These are phyloP conservation scores for Helotiales sp. DNA, from an alignment of 2,329 filamentous ascomycete species.

Conservation along the genomic window DNA sequence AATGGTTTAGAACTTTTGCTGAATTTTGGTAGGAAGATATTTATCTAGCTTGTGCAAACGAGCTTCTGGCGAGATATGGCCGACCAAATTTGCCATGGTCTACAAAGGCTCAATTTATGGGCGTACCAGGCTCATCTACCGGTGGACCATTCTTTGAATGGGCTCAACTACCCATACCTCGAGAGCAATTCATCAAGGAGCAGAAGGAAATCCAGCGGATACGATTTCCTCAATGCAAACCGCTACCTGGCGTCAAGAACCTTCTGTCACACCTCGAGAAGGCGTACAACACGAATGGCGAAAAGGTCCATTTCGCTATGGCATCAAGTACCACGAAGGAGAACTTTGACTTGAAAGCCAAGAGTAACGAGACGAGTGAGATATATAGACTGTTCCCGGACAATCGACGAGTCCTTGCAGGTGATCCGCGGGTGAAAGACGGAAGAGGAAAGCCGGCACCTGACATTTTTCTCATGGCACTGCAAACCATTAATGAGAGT, in stretches of 20 bases:
- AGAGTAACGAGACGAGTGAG: slow-evolving; percentile 54
- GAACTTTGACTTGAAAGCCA: slow-evolving; percentile 45
- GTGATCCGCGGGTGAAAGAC: slow-evolving; percentile 75
- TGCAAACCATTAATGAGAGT: slow-evolving; percentile 80
- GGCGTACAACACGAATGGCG: slow-evolving; percentile 41
- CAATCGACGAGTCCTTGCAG: slow-evolving; percentile 76
- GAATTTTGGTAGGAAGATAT: slow-evolving; percentile 64
- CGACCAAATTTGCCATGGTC: slow-evolving; percentile 80
- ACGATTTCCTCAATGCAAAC: slow-evolving; percentile 72
- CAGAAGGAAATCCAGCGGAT: slow-evolving; percentile 66
- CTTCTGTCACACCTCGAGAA: slow-evolving; percentile 64
- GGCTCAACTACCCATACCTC: slow-evolving; percentile 79
- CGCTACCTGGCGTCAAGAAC: slow-evolving; percentile 76
- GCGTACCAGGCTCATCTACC: slow-evolving; percentile 45
- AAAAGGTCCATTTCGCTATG: slow-evolving; percentile 74
- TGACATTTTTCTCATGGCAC: slow-evolving; percentile 90
- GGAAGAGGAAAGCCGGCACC: slow-evolving; percentile 90
- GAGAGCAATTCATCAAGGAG: slow-evolving; percentile 66
- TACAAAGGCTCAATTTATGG: slow-evolving; percentile 79
- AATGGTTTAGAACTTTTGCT: background rate
- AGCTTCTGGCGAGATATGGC: slow-evolving; percentile 75
- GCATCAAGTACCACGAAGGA: slow-evolving; percentile 69
- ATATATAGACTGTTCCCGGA: slow-evolving; percentile 68
- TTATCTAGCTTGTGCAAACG: slow-evolving; percentile 83
- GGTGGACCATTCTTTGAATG: slow-evolving; percentile 73